Evolutionary conservation across 1,284 basidiomycete genomes (phyloP).

Genomic region (Cryptococcus neoformans): DNA sequence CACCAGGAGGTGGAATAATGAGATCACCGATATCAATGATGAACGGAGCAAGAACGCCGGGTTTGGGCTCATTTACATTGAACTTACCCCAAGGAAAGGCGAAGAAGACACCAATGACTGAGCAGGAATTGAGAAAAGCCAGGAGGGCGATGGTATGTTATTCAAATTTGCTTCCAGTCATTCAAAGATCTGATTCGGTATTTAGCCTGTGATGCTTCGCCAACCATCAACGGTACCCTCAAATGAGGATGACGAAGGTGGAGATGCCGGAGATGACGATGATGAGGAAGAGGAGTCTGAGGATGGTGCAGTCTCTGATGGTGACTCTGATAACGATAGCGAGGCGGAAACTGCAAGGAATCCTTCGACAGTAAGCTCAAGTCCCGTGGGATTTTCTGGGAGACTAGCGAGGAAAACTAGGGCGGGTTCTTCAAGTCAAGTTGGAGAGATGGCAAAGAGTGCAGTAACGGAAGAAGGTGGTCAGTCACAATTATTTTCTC

Average conservation of each 20-base stretch:
- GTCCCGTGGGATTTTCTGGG: slow-evolving; percentile 9
- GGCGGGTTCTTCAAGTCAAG: slow-evolving; percentile 12
- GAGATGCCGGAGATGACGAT: slow-evolving; percentile 30
- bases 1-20: slow-evolving; percentile 20
- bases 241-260: slow-evolving; percentile 23
- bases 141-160: slow-evolving; percentile 44
- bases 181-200: too few species aligned
- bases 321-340: slow-evolving; percentile 17
- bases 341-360: slow-evolving; percentile 23
- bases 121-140: slow-evolving; percentile 41
- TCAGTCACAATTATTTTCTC: slow-evolving; percentile 2
- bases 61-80: slow-evolving; percentile 15
- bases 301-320: slow-evolving; percentile 9
- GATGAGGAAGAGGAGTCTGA: slow-evolving; percentile 35
- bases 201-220: slow-evolving; percentile 3
- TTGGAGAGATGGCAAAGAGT: slow-evolving; percentile 19
- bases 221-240: slow-evolving; percentile 29
- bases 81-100: slow-evolving; percentile 6
- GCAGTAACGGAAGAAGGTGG: slow-evolving; percentile 28
- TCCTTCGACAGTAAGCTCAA: neutral
- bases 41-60: neutral
- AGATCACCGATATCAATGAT: neutral
- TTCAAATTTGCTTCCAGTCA: neutral
- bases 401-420: slow-evolving; percentile 17
- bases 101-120: slow-evolving; percentile 24